These are phyloP conservation scores for Phytophthora ramorum DNA, from an alignment of 352 stramenopile genomes.

Conservation along the genomic window DNA sequence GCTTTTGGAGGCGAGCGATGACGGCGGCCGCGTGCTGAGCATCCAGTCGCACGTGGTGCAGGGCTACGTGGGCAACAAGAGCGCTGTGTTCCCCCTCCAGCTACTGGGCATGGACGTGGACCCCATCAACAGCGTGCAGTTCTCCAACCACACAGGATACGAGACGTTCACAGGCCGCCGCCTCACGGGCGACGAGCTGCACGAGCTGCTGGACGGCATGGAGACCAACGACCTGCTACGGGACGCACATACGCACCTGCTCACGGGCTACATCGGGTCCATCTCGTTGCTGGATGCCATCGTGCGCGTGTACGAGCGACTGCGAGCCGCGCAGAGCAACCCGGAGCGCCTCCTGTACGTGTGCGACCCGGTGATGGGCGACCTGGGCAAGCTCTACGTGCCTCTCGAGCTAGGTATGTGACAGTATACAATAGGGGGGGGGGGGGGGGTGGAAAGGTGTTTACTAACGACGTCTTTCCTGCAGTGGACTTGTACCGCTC, in stretches of 20 bases:
- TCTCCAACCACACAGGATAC: constrained; percentile 91
- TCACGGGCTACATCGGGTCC: constrained; percentile 86
- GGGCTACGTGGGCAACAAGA: constrained; percentile 90
- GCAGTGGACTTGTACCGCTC: constrained; percentile 83
- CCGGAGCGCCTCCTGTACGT: constrained; percentile 72
- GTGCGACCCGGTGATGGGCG: constrained; percentile 86
- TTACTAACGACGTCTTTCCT: constrained; percentile 12
- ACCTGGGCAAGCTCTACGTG: constrained; percentile 86
- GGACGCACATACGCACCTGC: constrained; percentile 77
- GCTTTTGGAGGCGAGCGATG: constrained; percentile 37
- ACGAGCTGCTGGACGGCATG: constrained; percentile 83
- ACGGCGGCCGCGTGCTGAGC: constrained; percentile 75
- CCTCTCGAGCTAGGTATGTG: constrained; percentile 72
- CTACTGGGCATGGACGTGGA: constrained; percentile 88
- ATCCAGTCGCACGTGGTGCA: constrained; percentile 91
- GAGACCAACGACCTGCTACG: constrained; percentile 72
- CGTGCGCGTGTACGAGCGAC: constrained; percentile 64
- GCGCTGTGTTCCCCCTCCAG: constrained; percentile 86
- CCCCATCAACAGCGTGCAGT: constrained; percentile 90
- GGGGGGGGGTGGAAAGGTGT: too few relatives aligned
- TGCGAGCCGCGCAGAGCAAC: constrained; percentile 59
- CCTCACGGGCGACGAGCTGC: constrained; percentile 75
- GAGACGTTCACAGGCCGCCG: constrained; percentile 74
- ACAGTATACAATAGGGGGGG: background rate
- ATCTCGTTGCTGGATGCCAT: constrained; percentile 75